Base-by-base conservation (phyloP, 2,329 filamentous ascomycete species). In the Zarea fungicola region DNA sequence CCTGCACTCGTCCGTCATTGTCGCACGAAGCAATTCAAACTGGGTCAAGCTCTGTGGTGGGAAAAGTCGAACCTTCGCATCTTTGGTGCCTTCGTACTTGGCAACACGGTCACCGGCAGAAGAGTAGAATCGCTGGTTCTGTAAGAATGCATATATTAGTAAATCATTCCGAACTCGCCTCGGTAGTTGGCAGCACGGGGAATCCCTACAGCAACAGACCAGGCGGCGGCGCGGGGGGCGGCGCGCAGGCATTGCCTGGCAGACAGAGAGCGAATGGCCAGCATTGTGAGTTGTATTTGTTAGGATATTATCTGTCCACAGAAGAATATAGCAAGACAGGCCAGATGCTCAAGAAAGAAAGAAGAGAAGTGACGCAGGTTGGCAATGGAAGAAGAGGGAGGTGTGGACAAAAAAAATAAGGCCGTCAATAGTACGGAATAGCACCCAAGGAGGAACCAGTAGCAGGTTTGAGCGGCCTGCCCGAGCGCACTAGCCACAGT, bases 81-180 rank as follows among this genome's bases (percentile, higher is more conserved):
- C 89, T 76, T 95, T 96, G 67, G 82, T 79, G 60, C 92, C 93
- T 64, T 89, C 85, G 78, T 96, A 99, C 76, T 93, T 88, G 70
- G 91, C 93, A 62, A 97, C 90, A 62, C 81, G 81, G 35, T 87
- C 81, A 53, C 79, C 71, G 53, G 71, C 69, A 66, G 75, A 80
- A 66, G 80, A 81, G 75, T 85, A 91, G 71, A 70, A 80, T 66
- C 82, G 73, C 66, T 72, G 68, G 67, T 70, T 72, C 76, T 81
- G 58, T 53, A 59, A 54, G 29, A 23, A 37, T 13, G 43, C 22
- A 40, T 25, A 25, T 43, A 42, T 50, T 41, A 42, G 44, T 31
- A 19, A 29, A 25, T 13, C 39, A 49, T 26, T 23, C n/a, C 23
- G 8, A 31, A 3, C 18, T 44, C 25, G 51, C n/a, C n/a, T n/a